Conservation (phyloP, 164 flowering plant species). For the Stephania japonica region DNA sequence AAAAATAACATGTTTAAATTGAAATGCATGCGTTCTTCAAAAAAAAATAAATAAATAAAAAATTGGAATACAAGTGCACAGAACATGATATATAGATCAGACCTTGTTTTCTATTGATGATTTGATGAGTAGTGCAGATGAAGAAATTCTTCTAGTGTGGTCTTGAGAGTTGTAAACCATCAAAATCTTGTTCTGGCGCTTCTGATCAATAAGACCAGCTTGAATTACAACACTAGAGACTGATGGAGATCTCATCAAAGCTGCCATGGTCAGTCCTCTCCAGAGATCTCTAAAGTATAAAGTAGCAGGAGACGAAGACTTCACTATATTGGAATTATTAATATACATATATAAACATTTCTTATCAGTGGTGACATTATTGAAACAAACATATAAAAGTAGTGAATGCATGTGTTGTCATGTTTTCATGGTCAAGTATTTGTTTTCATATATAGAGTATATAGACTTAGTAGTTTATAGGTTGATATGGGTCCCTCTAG, state of each 20-base stretch:
- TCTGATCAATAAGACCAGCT: constrained; percentile 11
- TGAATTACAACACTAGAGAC: constrained; percentile 7
- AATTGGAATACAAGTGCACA: not conserved
- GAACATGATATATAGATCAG: not conserved
- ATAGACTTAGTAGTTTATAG: not conserved
- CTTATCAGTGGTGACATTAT: not conserved
- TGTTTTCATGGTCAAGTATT: not conserved
- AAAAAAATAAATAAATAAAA: not conserved
- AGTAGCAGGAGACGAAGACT: constrained; percentile 1
- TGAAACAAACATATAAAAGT: not conserved
- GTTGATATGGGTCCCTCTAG: constrained; percentile 6
- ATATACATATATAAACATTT: not conserved
- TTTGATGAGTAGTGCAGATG: constrained; percentile 31
- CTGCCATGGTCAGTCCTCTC: constrained; percentile 26
- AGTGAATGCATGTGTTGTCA: too few species aligned
- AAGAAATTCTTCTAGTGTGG: constrained; percentile 16
- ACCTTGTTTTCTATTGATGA: constrained; percentile 36
- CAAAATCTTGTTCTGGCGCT: constrained; percentile 13
- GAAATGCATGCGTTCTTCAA: too few species aligned
- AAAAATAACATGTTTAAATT: too few species aligned
- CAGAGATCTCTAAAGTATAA: too few species aligned
- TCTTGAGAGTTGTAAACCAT: constrained; percentile 19
- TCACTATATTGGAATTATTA: not conserved
- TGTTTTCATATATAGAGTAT: not conserved
- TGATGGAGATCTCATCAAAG: constrained; percentile 12